Base-by-base conservation (phyloP, 2,329 filamentous ascomycete species). In the Chaetomium strumarium region DNA sequence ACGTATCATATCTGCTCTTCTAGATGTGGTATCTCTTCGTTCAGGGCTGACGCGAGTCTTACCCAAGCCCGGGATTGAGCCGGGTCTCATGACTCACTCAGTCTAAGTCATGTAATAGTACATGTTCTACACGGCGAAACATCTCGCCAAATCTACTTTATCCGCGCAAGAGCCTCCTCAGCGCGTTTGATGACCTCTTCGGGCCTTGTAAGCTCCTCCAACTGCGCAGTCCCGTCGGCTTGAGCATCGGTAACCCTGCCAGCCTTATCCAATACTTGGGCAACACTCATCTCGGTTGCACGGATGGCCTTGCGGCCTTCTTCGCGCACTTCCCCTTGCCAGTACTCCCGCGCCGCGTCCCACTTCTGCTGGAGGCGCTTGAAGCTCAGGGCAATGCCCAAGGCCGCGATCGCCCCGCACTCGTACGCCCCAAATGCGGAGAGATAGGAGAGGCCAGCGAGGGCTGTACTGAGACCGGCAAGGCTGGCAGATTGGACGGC, bases 401-500 rank as follows among this genome's bases (percentile, higher is more conserved):
- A 67, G 4, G 81, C 80, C 8, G 79, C 79, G 2, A 85, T 75
- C 1, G 80, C 78, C 20, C 81, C 80, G 9, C 80, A 80, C 63
- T 85, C 82, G 63, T 84, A 85, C 0, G 80, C 53, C 3, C 79
- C 75, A 17, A 77, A 69, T 0, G 74, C 75, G 2, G 78, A 81
- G 8, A 81, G 60, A 61, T 85, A 85, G 2, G 79, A 71, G 10
- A 85, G 70, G 0, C 68, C 76, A 0, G 76, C 78, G 1, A 85
- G 71, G 0, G 75, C 74, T 0, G 71, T 72, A 1, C 79, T 79
- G 3, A 87, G 70, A 5, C 82, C 81, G 0, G 88, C 86, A 0
- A 88, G 89, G 48, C 83, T 85, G 0, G 89, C 71, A 0, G 88
- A 87, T 63, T 90, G 84, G 5, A 95, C 66, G 5, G 96, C 83